phyloP scores from a whole-genome alignment of 331 rosid genomes.

The Malus hybrid region DNA sequence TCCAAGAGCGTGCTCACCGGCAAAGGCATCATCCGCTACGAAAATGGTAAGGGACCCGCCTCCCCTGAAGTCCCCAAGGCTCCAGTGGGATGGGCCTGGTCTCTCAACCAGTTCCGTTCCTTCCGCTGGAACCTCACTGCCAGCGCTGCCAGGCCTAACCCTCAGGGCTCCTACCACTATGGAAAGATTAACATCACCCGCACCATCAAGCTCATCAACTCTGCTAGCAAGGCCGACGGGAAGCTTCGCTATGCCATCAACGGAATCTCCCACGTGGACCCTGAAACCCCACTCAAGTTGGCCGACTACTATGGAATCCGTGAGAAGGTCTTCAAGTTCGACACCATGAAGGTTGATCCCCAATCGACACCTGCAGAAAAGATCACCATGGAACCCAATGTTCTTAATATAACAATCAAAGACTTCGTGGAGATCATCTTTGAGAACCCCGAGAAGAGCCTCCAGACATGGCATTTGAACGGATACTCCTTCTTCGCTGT shows the following conservation, averaged over 20 bases:
- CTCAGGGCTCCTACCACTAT: conserved; percentile 72
- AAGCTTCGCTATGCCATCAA: conserved; percentile 56
- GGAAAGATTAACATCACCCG: conserved; percentile 69
- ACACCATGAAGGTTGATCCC: conserved; percentile 26
- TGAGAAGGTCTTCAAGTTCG: conserved; percentile 43
- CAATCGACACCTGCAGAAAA: neutral
- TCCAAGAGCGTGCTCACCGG: conserved; percentile 26
- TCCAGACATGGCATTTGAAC: conserved; percentile 55
- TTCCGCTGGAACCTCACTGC: conserved; percentile 78
- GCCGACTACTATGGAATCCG: conserved; percentile 48
- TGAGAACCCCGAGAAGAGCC: conserved; percentile 50
- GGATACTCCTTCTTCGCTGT: conserved; percentile 65
- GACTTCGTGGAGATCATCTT: conserved; percentile 54
- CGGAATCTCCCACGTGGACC: conserved; percentile 59
- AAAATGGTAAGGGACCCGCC: conserved; percentile 30
- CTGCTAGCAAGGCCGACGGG: conserved; percentile 23
- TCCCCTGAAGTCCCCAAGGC: conserved; percentile 37
- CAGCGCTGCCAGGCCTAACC: conserved; percentile 82
- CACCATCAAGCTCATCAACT: conserved; percentile 45
- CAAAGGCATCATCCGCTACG: conserved; percentile 44
- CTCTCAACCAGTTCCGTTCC: conserved; percentile 66
- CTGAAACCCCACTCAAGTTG: conserved; percentile 60
- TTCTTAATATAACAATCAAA: conserved; percentile 32
- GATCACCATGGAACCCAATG: conserved; percentile 31
- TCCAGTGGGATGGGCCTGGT: conserved; percentile 73